Conservation (phyloP, 331 rosid genomes). For the Phaseolus coccineus region DNA sequence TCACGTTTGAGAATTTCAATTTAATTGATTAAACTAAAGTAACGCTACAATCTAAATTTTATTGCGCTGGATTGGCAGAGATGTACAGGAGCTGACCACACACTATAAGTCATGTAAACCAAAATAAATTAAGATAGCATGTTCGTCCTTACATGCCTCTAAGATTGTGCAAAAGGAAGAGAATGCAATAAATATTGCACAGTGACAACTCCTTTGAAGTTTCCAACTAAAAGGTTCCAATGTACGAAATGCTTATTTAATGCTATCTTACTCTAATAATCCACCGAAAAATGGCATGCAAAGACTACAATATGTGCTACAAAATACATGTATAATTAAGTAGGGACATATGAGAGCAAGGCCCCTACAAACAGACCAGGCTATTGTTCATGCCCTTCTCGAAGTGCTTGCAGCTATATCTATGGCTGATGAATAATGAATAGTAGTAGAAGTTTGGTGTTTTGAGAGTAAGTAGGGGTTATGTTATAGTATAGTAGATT, state of each 20-base stretch:
- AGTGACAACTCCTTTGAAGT: conserved; percentile 38
- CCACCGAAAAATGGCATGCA: conserved; percentile 39
- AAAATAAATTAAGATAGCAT: neutral
- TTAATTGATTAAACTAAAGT: neutral
- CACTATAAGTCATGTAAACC: conserved; percentile 4
- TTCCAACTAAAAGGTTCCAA: conserved; percentile 42
- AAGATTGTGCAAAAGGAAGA: conserved; percentile 29
- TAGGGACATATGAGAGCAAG: conserved; percentile 16
- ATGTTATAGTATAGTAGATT: conserved; percentile 34
- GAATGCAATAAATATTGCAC: conserved; percentile 35
- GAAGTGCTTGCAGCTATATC: neutral
- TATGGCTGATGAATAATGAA: conserved; percentile 17
- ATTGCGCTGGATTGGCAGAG: neutral
- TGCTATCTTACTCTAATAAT: conserved; percentile 38
- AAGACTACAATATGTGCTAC: conserved; percentile 26
- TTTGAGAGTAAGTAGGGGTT: conserved; percentile 33
- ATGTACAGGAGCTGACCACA: neutral
- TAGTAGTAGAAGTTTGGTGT: conserved; percentile 19
- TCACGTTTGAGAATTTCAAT: neutral
- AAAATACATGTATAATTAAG: conserved; percentile 22
- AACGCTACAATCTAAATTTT: neutral
- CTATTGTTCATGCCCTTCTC: conserved; percentile 12
- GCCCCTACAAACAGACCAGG: conserved; percentile 4
- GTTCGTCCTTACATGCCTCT: conserved; percentile 35
- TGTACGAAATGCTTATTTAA: conserved; percentile 29